Evolutionary conservation across 495 filamentous ascomycete genomes (phyloP).

Genomic region (Niebla homalea): DNA sequence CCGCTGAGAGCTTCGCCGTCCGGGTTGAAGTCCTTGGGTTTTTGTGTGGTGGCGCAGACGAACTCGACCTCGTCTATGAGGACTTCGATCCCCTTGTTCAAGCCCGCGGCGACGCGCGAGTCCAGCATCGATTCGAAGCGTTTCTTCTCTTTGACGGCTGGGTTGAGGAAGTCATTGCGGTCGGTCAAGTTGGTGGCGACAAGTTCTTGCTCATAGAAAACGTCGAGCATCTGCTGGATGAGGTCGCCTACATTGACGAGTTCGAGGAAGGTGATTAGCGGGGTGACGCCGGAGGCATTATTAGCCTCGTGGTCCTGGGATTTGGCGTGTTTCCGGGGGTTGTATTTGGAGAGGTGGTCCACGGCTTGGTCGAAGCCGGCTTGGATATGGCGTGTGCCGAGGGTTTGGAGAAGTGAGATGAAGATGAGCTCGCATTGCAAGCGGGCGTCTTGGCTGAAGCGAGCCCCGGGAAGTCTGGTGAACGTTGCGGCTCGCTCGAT

Average conservation of each 20-base stretch:
- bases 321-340: constrained; percentile 50
- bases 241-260: constrained; percentile 96
- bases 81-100: constrained; percentile 96
- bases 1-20: constrained; percentile 12
- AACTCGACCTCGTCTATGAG: constrained; percentile 98
- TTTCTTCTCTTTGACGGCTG: constrained; percentile 87
- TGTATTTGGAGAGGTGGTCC: constrained; percentile 79
- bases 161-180: constrained; percentile 85
- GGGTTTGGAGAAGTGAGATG: constrained; percentile 63
- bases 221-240: constrained; percentile 97
- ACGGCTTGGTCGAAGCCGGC: constrained; percentile 85
- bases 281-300: constrained; percentile 60
- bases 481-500: constrained; percentile 78
- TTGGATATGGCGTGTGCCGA: constrained; percentile 81
- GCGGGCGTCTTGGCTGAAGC: constrained; percentile 68
- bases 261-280: constrained; percentile 90
- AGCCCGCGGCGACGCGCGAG: constrained; percentile 85
- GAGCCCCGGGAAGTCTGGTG: constrained; percentile 54
- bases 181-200: constrained; percentile 71
- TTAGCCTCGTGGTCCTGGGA: constrained; percentile 45
- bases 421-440: constrained; percentile 89
- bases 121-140: constrained; percentile 98
- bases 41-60: constrained; percentile 77
- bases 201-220: constrained; percentile 95
- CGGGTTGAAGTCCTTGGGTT: constrained; percentile 84